Base-by-base conservation (phyloP, 139 green algal genomes). In the Chlamydomonas sphaeroides region DNA sequence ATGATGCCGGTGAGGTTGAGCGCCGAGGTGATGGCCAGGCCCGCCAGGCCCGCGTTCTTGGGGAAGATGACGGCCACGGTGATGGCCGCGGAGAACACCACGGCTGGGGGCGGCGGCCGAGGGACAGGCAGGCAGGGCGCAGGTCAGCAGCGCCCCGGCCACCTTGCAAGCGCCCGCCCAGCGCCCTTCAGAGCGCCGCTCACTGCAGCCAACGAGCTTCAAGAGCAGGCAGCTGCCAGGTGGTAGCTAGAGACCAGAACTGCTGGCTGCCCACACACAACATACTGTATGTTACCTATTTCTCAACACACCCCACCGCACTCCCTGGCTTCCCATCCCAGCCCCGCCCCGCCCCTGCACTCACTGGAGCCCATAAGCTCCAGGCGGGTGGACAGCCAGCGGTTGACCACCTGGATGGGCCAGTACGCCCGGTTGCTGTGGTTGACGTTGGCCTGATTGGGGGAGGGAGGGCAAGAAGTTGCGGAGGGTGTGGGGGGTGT, bases 311-410 rank as follows among this genome's bases (percentile, higher is more conserved):
- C n/a, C n/a, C n/a, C n/a, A n/a, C n/a, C n/a, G n/a, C n/a, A n/a
- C n/a, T n/a, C n/a, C n/a, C n/a, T n/a, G n/a, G n/a, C n/a, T n/a
- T n/a, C n/a, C n/a, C n/a, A n/a, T n/a, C n/a, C n/a, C n/a, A n/a
- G n/a, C n/a, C n/a, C n/a, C n/a, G n/a, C n/a, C n/a, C n/a, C n/a
- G n/a, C n/a, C n/a, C n/a, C n/a, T n/a, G n/a, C n/a, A 10, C 23
- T 62, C 53, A 62, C 53, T 30, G 8, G 88, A 84, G n/a, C 96
- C 97, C 80, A 98, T 94, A 57, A 97, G 78, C 89, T 99, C 97
- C 77, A 99, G 89, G 38, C 97, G 89, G 41, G 99, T 86, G 26
- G 85, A 92, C 45, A 99, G 91, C 97, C 97, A 99, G 68, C 97
- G 91, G 86, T 99, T 98, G 32, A 96, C 88, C 61, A 92, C 85